Evolutionary conservation across 2,329 filamentous ascomycete genomes (phyloP), one percentile per base, ranked within the genome.

Genomic region (Penicillium sclerotiorum): DNA sequence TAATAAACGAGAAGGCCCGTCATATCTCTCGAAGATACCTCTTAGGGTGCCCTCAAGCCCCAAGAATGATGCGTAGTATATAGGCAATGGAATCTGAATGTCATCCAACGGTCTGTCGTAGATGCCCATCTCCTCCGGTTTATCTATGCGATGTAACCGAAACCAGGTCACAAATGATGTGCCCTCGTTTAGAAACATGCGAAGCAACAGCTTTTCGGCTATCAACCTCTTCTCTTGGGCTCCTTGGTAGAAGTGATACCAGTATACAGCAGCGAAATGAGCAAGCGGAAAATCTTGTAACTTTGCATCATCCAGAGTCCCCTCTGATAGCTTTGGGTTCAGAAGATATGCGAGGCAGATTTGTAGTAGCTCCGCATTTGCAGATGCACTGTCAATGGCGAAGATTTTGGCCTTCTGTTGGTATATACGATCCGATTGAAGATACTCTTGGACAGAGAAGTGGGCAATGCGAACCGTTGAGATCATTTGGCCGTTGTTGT

Each of bases 361-460:
- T 5, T 42, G 47, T 13, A 44, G 40, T 20, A 53, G 44, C 13
- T 50, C 41, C 5, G 27, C 23, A 21, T 53, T 33, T 2, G 49
- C 25, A 12, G 13, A 27, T 9, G 11, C 28, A n/a, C 7, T 39
- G 41, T 6, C 21, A 8, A 57, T 28, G 0, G 23, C 20, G 9
- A 50, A 53, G 7, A 8, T 36, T 36, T 8, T 38, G 20, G 52
- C 12, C 3, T 13, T 42, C 20, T 47, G 43, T 38, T 42, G 27
- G 3, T 6, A 1, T 13, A 55, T 65, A 4, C 61, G 58, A 22
- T 62, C 57, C 5, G 61, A 68, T 37, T 57, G 28, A 12, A 70
- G 56, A 44, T 70, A 69, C 46, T 69, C 64, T 40, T 67, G 58
- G 0, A 69, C 60, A 2, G 67, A 69, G 45, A 65, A 69, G 48